These are phyloP conservation scores for Cladophialophora immunda DNA, from an alignment of 2,329 filamentous ascomycete species.

Conservation along the genomic window DNA sequence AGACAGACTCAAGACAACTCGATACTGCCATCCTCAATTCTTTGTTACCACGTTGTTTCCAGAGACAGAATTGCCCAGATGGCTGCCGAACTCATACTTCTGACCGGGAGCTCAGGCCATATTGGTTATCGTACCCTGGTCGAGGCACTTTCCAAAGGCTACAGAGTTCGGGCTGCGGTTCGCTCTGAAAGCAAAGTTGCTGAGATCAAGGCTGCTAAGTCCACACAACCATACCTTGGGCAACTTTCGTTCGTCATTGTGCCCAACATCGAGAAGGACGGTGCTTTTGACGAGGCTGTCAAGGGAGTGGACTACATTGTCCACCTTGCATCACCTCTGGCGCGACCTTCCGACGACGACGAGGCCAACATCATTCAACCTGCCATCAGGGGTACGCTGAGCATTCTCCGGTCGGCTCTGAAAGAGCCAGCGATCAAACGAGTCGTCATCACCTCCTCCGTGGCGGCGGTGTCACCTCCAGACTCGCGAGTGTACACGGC, in stretches of 20 bases:
- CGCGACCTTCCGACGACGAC: conserved; percentile 17
- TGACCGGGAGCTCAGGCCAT: conserved; percentile 41
- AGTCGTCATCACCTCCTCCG: conserved; percentile 75
- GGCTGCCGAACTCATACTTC: conserved; percentile 33
- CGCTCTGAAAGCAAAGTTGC: conserved; percentile 39
- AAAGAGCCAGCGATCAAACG: conserved; percentile 73
- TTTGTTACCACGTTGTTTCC: background rate
- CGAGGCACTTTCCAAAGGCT: conserved; percentile 41
- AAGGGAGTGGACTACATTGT: conserved; percentile 54
- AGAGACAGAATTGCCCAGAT: conserved; percentile 13
- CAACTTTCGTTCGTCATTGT: conserved; percentile 73
- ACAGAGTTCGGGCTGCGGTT: conserved; percentile 42
- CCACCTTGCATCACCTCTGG: conserved; percentile 44
- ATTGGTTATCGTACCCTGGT: conserved; percentile 42
- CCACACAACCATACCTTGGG: conserved; percentile 45
- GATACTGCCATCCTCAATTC: background rate
- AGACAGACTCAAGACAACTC: background rate
- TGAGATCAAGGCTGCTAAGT: conserved; percentile 32
- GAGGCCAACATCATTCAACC: conserved; percentile 60
- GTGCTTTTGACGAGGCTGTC: conserved; percentile 74
- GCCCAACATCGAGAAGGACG: conserved; percentile 74
- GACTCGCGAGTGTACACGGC: conserved; percentile 46
- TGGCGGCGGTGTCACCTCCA: conserved; percentile 65
- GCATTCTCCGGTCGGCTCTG: conserved; percentile 66
- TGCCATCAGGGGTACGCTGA: conserved; percentile 70